Evolutionary conservation across 768 basidiomycete species (phyloP), one percentile per base, ranked within the genome.

Genomic region (Termitomyces sp.): DNA sequence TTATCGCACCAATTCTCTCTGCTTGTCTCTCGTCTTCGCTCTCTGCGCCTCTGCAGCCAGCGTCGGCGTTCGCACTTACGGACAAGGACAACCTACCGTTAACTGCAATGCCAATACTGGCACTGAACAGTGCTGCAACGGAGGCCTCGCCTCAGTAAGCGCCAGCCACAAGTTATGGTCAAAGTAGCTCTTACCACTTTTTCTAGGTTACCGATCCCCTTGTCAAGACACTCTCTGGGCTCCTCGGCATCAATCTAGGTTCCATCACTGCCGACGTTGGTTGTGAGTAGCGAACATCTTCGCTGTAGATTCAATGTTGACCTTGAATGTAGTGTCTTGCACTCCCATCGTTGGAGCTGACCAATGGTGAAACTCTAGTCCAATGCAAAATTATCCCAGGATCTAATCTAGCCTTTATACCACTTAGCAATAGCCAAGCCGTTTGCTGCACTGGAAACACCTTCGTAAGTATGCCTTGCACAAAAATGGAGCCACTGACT

Each of bases 391-490:
- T 53, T 41, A 26, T n/a, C 2, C 9, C 30, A 41, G 10, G 1
- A 44, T 46, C 23, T 46, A 13, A 46, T 43, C 14, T 3, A 53
- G 9, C 28, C 13, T 10, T 28, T 53, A 18, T 1, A 13, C 26
- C 5, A 7, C 26, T 55, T 13, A 63, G 66, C 61, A 46, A 41
- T 32, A 13, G 46, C 13, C 63, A 67, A 52, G 46, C 61, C 14
- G 63, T 55, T 51, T 67, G 66, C 60, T 67, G 66, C 61, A 55
- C 57, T 33, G 59, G 60, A 43, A 59, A 67, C 57, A 63, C 18
- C 46, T 64, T 67, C 49, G 66, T 67, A 35, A 59, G 66, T 63
- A 6, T 23, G 9, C 8, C 2, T 9, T 14, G 12, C 12, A 16
- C n/a, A 18, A 36, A 35, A 14, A 49, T 23, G 20, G 5, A 28